Conservation (phyloP, 257 asterid genomes). For the Apocynum venetum region DNA sequence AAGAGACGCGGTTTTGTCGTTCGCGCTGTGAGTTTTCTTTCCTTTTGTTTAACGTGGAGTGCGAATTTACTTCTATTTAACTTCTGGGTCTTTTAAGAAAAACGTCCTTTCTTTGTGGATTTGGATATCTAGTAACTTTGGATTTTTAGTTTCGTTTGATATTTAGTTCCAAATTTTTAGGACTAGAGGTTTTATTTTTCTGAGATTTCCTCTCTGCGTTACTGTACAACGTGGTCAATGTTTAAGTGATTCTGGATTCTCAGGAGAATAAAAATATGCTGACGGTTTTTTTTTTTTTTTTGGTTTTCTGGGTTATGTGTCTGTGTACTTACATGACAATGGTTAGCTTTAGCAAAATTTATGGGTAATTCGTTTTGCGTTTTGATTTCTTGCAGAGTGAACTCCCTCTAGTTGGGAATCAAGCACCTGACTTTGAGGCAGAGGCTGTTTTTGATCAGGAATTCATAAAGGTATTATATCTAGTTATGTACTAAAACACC, state of each 20-base stretch:
- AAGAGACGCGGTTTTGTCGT: constrained; percentile 32
- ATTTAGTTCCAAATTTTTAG: neutral
- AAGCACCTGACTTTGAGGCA: constrained; percentile 95
- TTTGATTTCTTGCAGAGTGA: constrained; percentile 48
- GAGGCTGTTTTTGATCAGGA: constrained; percentile 98
- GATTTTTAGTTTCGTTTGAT: neutral
- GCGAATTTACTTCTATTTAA: neutral
- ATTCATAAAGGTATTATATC: constrained; percentile 49
- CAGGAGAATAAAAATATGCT: neutral
- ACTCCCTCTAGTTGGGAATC: constrained; percentile 81
- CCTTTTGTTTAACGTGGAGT: neutral
- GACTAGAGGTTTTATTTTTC: neutral
- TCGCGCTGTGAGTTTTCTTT: constrained; percentile 57
- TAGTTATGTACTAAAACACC: too few species aligned
- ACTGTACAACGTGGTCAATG: neutral
- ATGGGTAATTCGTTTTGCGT: neutral
- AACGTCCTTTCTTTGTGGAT: neutral
- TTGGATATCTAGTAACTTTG: neutral
- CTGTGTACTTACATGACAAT: neutral
- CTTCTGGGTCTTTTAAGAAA: neutral
- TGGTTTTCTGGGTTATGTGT: neutral
- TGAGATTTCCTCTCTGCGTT: neutral
- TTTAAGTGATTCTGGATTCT: neutral
- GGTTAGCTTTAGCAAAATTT: neutral
- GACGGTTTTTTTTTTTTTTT: neutral